A percentile compares a stretch with the other conserved stretches of the same genome.
These are phyloP conservation scores for Sutorius australiensis DNA, from an alignment of 768 basidiomycete species.

Conservation along the genomic window DNA sequence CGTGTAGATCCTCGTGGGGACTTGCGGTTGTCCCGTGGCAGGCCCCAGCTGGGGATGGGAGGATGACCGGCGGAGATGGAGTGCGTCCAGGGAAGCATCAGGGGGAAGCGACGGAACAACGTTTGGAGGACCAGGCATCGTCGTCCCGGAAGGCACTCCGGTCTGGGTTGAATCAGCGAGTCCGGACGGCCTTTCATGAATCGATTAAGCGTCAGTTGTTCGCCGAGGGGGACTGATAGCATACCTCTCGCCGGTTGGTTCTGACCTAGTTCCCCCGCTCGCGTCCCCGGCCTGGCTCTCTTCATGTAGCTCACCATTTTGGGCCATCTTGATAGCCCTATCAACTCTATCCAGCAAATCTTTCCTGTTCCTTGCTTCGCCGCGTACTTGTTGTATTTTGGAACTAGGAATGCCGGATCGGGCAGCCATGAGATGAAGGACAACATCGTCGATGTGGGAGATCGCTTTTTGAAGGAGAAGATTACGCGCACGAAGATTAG, in stretches of 20 bases:
- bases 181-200: constrained; percentile 13
- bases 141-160: constrained; percentile 3
- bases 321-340: constrained; percentile 29
- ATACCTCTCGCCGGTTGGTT: constrained; percentile 14
- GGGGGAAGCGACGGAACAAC: constrained; percentile 1
- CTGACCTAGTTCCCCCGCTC: neutral
- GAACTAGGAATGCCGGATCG: constrained; percentile 31
- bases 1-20: constrained; percentile 20
- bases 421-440: constrained; percentile 29
- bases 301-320: constrained; percentile 12
- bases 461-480: constrained; percentile 32
- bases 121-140: neutral
- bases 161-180: neutral
- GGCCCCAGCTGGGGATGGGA: constrained; percentile 28
- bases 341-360: constrained; percentile 30
- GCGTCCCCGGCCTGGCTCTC: constrained; percentile 1
- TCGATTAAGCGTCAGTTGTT: constrained; percentile 5
- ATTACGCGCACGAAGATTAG: constrained; percentile 29
- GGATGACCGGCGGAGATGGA: constrained; percentile 27
- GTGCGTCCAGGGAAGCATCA: constrained; percentile 9
- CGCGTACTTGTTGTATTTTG: constrained; percentile 30
- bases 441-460: constrained; percentile 31
- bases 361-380: constrained; percentile 30
- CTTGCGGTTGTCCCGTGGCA: constrained; percentile 8
- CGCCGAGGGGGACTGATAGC: neutral